Conservation (phyloP, 108 stramenopile genomes). For the Nitzschia putrida region DNA sequence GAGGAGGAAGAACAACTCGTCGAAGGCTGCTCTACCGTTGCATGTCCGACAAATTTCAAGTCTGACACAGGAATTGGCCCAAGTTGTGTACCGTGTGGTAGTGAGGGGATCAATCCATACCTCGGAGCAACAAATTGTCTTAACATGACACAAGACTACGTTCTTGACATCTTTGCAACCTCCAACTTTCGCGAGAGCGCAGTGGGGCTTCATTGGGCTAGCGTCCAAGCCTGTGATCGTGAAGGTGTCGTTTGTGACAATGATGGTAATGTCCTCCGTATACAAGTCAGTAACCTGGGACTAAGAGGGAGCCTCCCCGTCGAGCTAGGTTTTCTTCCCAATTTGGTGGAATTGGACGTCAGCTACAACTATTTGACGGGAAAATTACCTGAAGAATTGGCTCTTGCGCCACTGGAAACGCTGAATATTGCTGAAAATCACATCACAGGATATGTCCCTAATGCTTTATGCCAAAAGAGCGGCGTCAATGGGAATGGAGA, state of each 20-base stretch:
- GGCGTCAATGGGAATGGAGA: conserved; percentile 57
- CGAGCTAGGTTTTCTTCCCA: conserved; percentile 46
- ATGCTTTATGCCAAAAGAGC: conserved; percentile 49
- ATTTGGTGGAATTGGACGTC: conserved; percentile 51
- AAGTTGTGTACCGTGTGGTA: conserved; percentile 38
- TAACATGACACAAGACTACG: conserved; percentile 16
- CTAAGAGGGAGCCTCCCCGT: conserved; percentile 51
- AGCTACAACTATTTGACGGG: conserved; percentile 56
- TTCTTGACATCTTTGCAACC: conserved; percentile 6
- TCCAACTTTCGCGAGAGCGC: conserved; percentile 3
- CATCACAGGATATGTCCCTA: conserved; percentile 54
- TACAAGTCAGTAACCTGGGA: conserved; percentile 40
- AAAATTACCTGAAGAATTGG: conserved; percentile 52
- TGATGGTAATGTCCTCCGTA: conserved; percentile 41
- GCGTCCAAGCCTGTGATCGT: conserved; percentile 34
- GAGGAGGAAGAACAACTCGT: background rate
- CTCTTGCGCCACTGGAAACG: conserved; percentile 48
- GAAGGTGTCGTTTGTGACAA: conserved; percentile 55
- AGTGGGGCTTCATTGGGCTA: conserved; percentile 30
- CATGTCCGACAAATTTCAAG: conserved; percentile 48
- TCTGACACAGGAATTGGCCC: conserved; percentile 45
- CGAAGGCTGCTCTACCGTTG: conserved; percentile 44
- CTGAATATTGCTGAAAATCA: conserved; percentile 54
- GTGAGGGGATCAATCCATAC: conserved; percentile 38
- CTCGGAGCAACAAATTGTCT: conserved; percentile 9